Percentiles rank a stretch among this genome's conserved stretches.
Conservation (phyloP, 352 stramenopile species). For the Phytophthora pinifolia region DNA sequence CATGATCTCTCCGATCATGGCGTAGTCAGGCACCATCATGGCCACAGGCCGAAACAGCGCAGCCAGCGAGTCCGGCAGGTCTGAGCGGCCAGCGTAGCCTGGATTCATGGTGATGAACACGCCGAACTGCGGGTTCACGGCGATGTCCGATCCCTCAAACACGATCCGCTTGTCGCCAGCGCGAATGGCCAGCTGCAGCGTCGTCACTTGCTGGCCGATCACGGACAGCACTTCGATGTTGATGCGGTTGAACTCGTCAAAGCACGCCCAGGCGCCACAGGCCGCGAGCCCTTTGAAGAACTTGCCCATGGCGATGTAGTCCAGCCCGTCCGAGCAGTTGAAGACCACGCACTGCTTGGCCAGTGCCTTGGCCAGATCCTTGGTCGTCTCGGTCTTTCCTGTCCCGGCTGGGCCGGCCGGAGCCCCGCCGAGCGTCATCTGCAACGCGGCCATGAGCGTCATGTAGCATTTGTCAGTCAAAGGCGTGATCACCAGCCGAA, state of each 20-base stretch:
- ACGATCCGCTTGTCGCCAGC: conserved; percentile 87
- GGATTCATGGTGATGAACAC: conserved; percentile 98
- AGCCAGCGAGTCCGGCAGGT: conserved; percentile 95
- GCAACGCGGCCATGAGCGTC: conserved; percentile 93
- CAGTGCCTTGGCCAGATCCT: conserved; percentile 92
- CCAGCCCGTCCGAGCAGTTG: conserved; percentile 94
- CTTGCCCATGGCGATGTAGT: conserved; percentile 96
- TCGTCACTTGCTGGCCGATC: conserved; percentile 86
- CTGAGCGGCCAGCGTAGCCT: conserved; percentile 93
- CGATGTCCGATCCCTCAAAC: conserved; percentile 95
- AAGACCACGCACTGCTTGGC: conserved; percentile 96
- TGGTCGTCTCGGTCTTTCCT: conserved; percentile 95
- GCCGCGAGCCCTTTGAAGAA: conserved; percentile 93
- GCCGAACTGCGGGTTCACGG: conserved; percentile 92
- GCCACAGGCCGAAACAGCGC: conserved; percentile 94
- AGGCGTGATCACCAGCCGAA: conserved; percentile 94
- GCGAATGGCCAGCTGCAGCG: conserved; percentile 87
- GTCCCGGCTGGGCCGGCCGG: conserved; percentile 92
- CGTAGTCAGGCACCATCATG: conserved; percentile 98
- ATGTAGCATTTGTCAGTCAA: conserved; percentile 96
- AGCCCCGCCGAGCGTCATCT: conserved; percentile 94
- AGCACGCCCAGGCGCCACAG: conserved; percentile 94
- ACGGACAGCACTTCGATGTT: conserved; percentile 93
- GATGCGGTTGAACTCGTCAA: conserved; percentile 97
- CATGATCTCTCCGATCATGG: conserved; percentile 96